Conservation (phyloP, 148 eudicot species). For the Simmondsia chinensis region DNA sequence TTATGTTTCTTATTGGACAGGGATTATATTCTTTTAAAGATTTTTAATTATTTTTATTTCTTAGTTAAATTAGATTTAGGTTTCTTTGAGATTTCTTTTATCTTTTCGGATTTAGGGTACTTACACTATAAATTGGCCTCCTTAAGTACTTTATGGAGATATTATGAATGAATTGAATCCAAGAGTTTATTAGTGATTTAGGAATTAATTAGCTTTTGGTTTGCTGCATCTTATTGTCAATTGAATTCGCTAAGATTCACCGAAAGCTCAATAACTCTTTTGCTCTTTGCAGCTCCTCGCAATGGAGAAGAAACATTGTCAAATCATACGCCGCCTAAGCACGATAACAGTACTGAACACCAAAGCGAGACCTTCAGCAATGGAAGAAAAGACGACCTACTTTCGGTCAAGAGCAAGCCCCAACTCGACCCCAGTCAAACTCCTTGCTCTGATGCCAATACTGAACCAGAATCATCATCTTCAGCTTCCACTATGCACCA, state of each 20-base stretch:
- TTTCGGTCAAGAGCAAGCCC: conserved; percentile 11
- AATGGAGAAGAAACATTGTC: conserved; percentile 20
- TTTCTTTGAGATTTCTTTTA: too few species aligned
- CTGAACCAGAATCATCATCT: conserved; percentile 22
- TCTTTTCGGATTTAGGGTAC: too few species aligned
- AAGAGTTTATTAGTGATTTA: too few species aligned
- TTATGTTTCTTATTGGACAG: too few species aligned
- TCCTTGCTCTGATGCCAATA: conserved; percentile 15
- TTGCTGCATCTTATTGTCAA: neutral
- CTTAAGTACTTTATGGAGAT: too few species aligned
- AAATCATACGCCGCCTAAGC: conserved; percentile 8
- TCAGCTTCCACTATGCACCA: too few species aligned
- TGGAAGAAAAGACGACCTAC: conserved; percentile 16
- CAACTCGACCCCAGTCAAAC: too few species aligned
- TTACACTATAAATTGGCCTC: too few species aligned
- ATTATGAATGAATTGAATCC: too few species aligned
- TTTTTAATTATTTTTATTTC: too few species aligned
- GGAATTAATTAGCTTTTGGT: neutral
- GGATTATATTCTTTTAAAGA: too few species aligned
- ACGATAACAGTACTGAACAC: conserved; percentile 11
- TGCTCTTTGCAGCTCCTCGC: conserved; percentile 25
- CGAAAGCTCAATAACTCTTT: neutral
- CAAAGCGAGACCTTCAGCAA: conserved; percentile 11
- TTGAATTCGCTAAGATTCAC: neutral
- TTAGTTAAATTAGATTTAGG: too few species aligned